These are phyloP conservation scores for Jackrogersella minutella DNA, from an alignment of 495 filamentous ascomycete species.

Conservation along the genomic window DNA sequence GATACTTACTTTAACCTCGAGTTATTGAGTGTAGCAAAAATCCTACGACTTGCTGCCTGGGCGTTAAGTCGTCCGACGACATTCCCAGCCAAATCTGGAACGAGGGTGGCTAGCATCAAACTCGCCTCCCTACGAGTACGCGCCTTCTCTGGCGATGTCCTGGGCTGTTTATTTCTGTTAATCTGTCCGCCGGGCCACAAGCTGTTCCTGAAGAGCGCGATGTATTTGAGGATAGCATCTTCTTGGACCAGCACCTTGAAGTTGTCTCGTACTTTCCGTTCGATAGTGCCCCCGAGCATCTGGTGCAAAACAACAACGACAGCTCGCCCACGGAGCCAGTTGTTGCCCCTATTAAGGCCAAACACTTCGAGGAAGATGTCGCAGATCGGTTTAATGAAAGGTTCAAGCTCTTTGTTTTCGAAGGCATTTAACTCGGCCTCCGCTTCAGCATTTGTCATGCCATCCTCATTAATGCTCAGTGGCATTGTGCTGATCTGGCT, in stretches of 20 bases:
- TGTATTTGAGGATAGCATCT: slow-evolving; percentile 77
- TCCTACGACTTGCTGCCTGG: slow-evolving; percentile 78
- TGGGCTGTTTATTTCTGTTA: slow-evolving; percentile 57
- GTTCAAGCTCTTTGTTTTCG: slow-evolving; percentile 86
- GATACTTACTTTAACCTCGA: slow-evolving; percentile 69
- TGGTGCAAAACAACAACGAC: slow-evolving; percentile 92
- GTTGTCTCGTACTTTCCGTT: slow-evolving; percentile 89
- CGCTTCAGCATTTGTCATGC: slow-evolving; percentile 81
- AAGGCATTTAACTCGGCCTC: slow-evolving; percentile 95
- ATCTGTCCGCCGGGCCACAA: slow-evolving; percentile 82
- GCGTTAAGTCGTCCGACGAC: slow-evolving; percentile 87
- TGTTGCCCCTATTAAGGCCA: slow-evolving; percentile 91
- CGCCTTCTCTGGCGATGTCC: slow-evolving; percentile 72
- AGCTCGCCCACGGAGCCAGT: slow-evolving; percentile 91
- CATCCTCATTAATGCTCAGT: slow-evolving; percentile 54
- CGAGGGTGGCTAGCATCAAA: slow-evolving; percentile 78
- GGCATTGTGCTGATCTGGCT: slow-evolving; percentile 71
- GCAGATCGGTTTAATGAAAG: slow-evolving; percentile 98
- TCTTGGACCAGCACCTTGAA: slow-evolving; percentile 74
- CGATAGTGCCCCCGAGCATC: slow-evolving; percentile 89
- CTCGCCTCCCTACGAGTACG: slow-evolving; percentile 77
- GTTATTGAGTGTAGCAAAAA: slow-evolving; percentile 87
- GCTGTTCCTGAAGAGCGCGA: slow-evolving; percentile 70
- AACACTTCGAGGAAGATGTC: slow-evolving; percentile 97
- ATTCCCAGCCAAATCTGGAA: slow-evolving; percentile 83